These are phyloP conservation scores for Fagopyrum tataricum DNA, from an alignment of 148 eudicot species.

Conservation along the genomic window DNA sequence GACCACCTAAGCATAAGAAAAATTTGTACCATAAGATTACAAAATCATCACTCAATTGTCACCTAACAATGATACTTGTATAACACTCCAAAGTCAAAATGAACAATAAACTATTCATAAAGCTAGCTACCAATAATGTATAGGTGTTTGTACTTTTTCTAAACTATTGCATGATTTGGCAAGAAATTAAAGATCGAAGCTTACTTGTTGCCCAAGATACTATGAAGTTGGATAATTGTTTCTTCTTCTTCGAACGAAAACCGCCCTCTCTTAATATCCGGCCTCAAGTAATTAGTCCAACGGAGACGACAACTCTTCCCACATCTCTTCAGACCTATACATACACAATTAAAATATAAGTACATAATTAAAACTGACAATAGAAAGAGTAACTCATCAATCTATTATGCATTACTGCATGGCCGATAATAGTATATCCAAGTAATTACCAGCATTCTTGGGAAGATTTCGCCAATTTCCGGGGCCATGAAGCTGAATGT, in stretches of 20 bases:
- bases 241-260: constrained; percentile 94
- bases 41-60: constrained; percentile 4
- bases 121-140: too few species aligned
- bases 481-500: constrained; percentile 74
- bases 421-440: too few species aligned
- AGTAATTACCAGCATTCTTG: constrained; percentile 80
- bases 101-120: not conserved
- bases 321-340: constrained; percentile 81
- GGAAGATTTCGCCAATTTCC: constrained; percentile 98
- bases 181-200: constrained; percentile 14
- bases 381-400: not conserved
- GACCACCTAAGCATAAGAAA: constrained; percentile 60
- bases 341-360: not conserved
- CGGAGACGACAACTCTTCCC: constrained; percentile 95
- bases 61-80: constrained; percentile 13
- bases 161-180: too few species aligned
- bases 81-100: not conserved
- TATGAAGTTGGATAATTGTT: constrained; percentile 82
- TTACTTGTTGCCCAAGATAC: constrained; percentile 93
- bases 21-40: constrained; percentile 8
- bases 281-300: constrained; percentile 93
- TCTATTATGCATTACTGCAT: not conserved
- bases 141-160: too few species aligned
- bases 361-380: not conserved
- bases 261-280: constrained; percentile 88